phyloP scores from a whole-genome alignment of 1,139 yeast species.

The Pneumocystis oryctolagi region DNA sequence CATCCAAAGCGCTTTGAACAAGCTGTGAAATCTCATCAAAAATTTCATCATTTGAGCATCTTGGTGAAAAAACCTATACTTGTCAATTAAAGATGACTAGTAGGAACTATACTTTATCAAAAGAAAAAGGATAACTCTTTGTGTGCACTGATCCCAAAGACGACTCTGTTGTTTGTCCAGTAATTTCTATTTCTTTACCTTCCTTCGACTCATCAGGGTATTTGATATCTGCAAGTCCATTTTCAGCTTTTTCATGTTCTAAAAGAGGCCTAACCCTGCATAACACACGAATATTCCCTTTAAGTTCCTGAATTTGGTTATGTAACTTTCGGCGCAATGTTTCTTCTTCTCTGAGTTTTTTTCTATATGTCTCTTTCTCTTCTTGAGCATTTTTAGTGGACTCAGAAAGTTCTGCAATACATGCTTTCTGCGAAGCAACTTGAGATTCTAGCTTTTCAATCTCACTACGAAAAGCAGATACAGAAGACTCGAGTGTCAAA shows the following conservation, averaged over 20 bases:
- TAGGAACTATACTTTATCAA: conserved; percentile 33
- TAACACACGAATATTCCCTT: conserved; percentile 84
- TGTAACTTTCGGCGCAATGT: conserved; percentile 50
- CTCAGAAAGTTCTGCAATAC: conserved; percentile 8
- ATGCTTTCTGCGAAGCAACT: conserved; percentile 9
- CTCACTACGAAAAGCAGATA: conserved; percentile 8
- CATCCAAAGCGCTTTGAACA: conserved; percentile 81
- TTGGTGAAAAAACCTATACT: conserved; percentile 44
- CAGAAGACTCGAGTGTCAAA: conserved; percentile 14
- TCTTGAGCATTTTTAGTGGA: conserved; percentile 2
- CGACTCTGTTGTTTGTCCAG: conserved; percentile 19
- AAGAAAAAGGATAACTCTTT: conserved; percentile 38
- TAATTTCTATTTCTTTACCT: conserved; percentile 30
- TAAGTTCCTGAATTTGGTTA: conserved; percentile 63
- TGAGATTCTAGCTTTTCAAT: conserved; percentile 15
- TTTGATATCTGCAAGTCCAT: conserved; percentile 26
- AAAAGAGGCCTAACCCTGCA: conserved; percentile 64
- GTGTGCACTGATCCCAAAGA: conserved; percentile 20
- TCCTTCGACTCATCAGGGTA: conserved; percentile 43
- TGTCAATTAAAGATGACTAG: background rate
- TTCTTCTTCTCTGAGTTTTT: conserved; percentile 31
- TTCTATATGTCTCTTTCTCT: conserved; percentile 15
- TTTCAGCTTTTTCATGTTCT: conserved; percentile 18
- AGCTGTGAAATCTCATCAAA: conserved; percentile 78
- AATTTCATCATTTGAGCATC: conserved; percentile 41